These are phyloP conservation scores for Ziziphus jujuba DNA, from an alignment of 306 rosid species.

Conservation along the genomic window DNA sequence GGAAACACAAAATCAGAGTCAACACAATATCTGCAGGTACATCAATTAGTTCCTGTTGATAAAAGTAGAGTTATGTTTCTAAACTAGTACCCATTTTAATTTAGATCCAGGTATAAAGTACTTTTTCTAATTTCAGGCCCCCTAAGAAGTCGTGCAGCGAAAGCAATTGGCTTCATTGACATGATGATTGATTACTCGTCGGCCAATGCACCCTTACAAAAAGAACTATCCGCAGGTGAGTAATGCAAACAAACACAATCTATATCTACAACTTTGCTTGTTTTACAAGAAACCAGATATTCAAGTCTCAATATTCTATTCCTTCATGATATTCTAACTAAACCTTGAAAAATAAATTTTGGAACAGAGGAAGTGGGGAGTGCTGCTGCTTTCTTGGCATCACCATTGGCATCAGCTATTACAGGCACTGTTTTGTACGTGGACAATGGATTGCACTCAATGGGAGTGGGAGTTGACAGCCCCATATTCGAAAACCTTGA, in stretches of 20 bases:
- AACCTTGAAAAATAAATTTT: slow-evolving; percentile 8
- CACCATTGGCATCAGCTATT: slow-evolving; percentile 84
- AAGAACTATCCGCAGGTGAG: slow-evolving; percentile 83
- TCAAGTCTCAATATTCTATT: not conserved
- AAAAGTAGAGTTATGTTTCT: not conserved
- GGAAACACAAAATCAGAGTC: slow-evolving; percentile 83
- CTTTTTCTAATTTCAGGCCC: slow-evolving; percentile 53
- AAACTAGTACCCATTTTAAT: too few species aligned
- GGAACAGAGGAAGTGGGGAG: slow-evolving; percentile 86
- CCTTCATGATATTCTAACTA: not conserved
- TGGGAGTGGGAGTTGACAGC: slow-evolving; percentile 89
- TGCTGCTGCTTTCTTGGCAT: slow-evolving; percentile 79
- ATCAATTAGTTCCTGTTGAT: not conserved
- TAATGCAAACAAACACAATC: not conserved
- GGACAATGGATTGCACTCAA: slow-evolving; percentile 80
- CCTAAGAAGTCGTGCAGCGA: slow-evolving; percentile 93
- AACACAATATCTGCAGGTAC: slow-evolving; percentile 92
- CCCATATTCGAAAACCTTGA: slow-evolving; percentile 42
- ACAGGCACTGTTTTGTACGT: slow-evolving; percentile 77
- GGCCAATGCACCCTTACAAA: slow-evolving; percentile 86
- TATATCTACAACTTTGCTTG: not conserved
- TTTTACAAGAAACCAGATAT: too few species aligned
- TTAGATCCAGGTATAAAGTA: not conserved
- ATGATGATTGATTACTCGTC: slow-evolving; percentile 89
- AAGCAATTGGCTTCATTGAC: slow-evolving; percentile 91